Conservation (phyloP, 2,329 filamentous ascomycete species). For the Delphinella strobiligena region DNA sequence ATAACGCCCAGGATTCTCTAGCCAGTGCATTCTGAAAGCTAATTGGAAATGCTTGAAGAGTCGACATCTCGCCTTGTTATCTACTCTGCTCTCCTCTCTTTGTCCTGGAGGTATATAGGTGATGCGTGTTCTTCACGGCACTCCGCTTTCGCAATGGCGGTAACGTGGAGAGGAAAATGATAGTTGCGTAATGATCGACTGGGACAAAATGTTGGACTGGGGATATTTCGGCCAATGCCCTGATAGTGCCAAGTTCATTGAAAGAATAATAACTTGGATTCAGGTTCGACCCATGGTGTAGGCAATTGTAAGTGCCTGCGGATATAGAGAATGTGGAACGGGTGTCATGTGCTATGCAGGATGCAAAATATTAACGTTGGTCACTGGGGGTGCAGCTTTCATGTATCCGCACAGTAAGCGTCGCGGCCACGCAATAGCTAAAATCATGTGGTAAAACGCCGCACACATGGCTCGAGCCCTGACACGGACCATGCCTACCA, state of each 20-base stretch:
- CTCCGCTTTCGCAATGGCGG: too few relatives aligned
- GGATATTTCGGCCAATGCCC: too few relatives aligned
- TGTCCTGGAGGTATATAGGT: not conserved
- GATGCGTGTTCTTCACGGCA: too few relatives aligned
- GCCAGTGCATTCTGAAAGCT: conserved; percentile 7
- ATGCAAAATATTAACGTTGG: not conserved
- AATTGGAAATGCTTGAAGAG: conserved; percentile 4
- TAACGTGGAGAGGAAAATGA: too few relatives aligned
- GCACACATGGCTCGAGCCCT: not conserved
- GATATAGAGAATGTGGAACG: not conserved
- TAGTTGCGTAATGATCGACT: not conserved
- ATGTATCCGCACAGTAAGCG: not conserved
- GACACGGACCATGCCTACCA: not conserved
- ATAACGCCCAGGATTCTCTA: conserved; percentile 9
- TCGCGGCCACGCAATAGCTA: not conserved
- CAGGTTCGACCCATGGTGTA: too few relatives aligned
- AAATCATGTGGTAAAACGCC: not conserved
- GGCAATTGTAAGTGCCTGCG: too few relatives aligned
- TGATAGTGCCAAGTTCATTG: too few relatives aligned
- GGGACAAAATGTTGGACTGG: too few relatives aligned
- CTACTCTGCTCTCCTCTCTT: not conserved
- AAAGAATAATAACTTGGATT: too few relatives aligned
- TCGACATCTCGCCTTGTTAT: not conserved
- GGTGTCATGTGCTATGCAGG: not conserved
- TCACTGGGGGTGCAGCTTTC: not conserved